A percentile compares a stretch with the other conserved stretches of the same genome.
Conservation (phyloP, 768 basidiomycete genomes). For the Calvatia gigantea region DNA sequence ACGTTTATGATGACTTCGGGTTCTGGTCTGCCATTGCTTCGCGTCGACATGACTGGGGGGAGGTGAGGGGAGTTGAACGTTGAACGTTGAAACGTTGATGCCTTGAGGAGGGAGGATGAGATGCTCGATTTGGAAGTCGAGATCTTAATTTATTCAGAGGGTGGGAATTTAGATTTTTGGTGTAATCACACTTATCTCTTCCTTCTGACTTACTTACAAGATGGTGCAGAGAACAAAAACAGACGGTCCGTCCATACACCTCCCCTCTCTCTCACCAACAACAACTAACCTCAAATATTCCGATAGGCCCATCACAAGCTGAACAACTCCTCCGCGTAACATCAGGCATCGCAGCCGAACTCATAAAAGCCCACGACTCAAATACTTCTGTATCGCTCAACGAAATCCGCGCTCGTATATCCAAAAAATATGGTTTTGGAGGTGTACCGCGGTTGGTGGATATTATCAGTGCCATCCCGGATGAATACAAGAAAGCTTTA, state of each 20-base stretch:
- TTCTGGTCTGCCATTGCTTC: constrained; percentile 52
- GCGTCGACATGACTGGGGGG: background rate
- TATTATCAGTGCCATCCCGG: constrained; percentile 97
- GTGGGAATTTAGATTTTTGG: background rate
- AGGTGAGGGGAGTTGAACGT: background rate
- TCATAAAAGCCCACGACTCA: constrained; percentile 84
- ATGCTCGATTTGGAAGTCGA: constrained; percentile 6
- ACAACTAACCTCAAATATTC: background rate
- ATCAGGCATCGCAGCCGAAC: constrained; percentile 90
- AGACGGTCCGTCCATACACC: constrained; percentile 14
- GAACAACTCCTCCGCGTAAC: constrained; percentile 89
- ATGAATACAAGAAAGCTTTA: constrained; percentile 91
- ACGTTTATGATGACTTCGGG: constrained; percentile 68
- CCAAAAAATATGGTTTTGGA: constrained; percentile 85
- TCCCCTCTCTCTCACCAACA: background rate
- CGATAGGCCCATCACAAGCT: constrained; percentile 76
- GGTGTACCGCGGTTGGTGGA: constrained; percentile 93
- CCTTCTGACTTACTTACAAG: background rate
- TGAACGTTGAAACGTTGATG: background rate
- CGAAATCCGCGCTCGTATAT: constrained; percentile 79
- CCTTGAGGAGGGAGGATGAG: background rate
- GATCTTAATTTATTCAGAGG: background rate
- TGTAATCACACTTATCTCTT: background rate
- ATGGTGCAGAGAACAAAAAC: constrained; percentile 20
- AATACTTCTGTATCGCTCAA: constrained; percentile 82